These are phyloP conservation scores for Eucalyptus fibrosa DNA, from an alignment of 345 rosid species.

Conservation along the genomic window DNA sequence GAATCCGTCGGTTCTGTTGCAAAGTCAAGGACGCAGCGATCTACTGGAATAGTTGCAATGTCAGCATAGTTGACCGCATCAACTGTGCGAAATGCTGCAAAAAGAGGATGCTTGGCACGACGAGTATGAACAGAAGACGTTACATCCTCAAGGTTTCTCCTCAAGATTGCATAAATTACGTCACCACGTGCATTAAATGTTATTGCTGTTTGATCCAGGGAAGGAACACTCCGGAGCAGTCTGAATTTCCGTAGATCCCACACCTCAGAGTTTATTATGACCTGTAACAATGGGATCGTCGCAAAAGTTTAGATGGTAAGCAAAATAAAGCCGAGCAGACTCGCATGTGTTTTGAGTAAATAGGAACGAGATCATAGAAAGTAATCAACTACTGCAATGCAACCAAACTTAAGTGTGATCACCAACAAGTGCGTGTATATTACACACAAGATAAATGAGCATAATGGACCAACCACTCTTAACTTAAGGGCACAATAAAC, in stretches of 20 bases:
- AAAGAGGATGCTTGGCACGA: conserved; percentile 73
- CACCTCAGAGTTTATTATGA: conserved; percentile 90
- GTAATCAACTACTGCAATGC: not conserved
- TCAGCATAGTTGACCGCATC: conserved; percentile 93
- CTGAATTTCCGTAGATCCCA: conserved; percentile 88
- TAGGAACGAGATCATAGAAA: not conserved
- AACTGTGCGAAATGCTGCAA: conserved; percentile 82
- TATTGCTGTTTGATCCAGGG: conserved; percentile 82
- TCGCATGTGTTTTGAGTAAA: not conserved
- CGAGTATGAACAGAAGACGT: conserved; percentile 87
- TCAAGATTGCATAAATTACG: conserved; percentile 86
- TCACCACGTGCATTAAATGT: conserved; percentile 87
- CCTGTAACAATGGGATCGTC: conserved; percentile 23
- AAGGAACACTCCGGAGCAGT: conserved; percentile 87
- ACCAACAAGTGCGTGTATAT: not conserved
- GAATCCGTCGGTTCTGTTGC: conserved; percentile 90
- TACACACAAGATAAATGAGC: not conserved
- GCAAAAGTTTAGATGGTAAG: not conserved
- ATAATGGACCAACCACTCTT: not conserved
- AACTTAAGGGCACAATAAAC: not conserved
- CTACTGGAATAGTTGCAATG: conserved; percentile 82
- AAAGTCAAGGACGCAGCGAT: conserved; percentile 96
- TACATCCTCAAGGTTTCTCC: conserved; percentile 92
- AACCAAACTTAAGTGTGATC: not conserved
- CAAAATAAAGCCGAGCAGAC: not conserved